Conservation (phyloP, 257 asterid species). For the Capsicum chinense region DNA sequence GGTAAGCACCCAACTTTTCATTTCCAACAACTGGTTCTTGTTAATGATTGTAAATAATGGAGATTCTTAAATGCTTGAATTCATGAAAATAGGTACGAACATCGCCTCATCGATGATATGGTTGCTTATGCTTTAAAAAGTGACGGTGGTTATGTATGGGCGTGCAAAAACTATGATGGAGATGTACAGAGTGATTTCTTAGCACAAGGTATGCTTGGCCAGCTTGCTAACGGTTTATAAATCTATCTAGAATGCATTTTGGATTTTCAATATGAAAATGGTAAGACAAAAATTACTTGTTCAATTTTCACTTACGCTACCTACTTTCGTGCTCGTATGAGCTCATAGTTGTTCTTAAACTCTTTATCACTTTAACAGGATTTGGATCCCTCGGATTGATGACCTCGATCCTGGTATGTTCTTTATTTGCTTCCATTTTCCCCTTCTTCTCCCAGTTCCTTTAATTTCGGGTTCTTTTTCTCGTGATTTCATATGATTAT, state of each 20-base stretch:
- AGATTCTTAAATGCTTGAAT: constrained; percentile 24
- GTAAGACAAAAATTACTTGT: background rate
- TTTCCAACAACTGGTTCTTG: constrained; percentile 20
- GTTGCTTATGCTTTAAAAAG: constrained; percentile 99
- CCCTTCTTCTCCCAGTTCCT: background rate
- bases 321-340: background rate
- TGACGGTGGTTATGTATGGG: constrained; percentile 99
- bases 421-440: background rate
- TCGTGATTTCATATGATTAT: background rate
- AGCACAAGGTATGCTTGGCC: constrained; percentile 73
- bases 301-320: background rate
- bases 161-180: constrained; percentile 99
- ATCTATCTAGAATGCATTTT: constrained; percentile 10
- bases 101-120: constrained; percentile 99
- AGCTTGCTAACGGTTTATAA: background rate
- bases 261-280: background rate
- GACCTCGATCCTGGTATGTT: constrained; percentile 94
- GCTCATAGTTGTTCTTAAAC: constrained; percentile 16
- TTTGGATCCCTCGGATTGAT: constrained; percentile 99
- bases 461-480: background rate
- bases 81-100: constrained; percentile 73
- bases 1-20: constrained; percentile 52
- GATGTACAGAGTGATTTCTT: constrained; percentile 99
- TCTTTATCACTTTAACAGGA: constrained; percentile 53
- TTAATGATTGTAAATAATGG: background rate